A percentile compares a stretch with the other conserved stretches of the same genome.
Conservation (phyloP, 768 basidiomycete species). For the Lentinus brumalis region DNA sequence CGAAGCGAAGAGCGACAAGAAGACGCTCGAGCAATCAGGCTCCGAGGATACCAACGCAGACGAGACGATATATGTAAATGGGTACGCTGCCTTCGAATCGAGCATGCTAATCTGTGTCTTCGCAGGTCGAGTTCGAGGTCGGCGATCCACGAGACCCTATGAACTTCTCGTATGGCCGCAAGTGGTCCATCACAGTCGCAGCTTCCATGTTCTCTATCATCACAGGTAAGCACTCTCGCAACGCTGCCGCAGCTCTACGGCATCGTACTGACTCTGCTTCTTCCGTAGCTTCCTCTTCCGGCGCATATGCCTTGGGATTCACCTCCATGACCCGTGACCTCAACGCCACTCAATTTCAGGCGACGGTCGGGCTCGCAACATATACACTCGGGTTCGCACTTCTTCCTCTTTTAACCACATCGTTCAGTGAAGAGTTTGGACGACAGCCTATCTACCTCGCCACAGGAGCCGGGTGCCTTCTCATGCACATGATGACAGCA, state of each 20-base stretch:
- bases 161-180: conserved; percentile 33
- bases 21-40: not conserved
- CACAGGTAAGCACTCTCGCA: conserved; percentile 39
- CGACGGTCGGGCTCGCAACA: conserved; percentile 41
- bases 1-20: conserved; percentile 11
- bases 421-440: conserved; percentile 76
- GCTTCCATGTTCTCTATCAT: conserved; percentile 52
- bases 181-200: conserved; percentile 44
- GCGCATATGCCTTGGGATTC: conserved; percentile 58
- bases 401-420: conserved; percentile 64
- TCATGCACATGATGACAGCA: conserved; percentile 51
- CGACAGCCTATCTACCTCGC: conserved; percentile 59
- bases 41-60: conserved; percentile 5
- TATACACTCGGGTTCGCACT: conserved; percentile 65
- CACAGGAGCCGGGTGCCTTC: conserved; percentile 49
- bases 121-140: conserved; percentile 38
- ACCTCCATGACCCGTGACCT: conserved; percentile 54
- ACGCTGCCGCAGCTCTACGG: not conserved
- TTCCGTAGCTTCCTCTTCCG: conserved; percentile 47
- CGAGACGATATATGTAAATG: conserved; percentile 27
- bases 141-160: conserved; percentile 36
- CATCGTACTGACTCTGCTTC: not conserved
- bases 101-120: not conserved
- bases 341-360: conserved; percentile 32
- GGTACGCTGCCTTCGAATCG: not conserved